Conservation (phyloP, 2,329 filamentous ascomycete species). For the Colletotrichum costaricense region DNA sequence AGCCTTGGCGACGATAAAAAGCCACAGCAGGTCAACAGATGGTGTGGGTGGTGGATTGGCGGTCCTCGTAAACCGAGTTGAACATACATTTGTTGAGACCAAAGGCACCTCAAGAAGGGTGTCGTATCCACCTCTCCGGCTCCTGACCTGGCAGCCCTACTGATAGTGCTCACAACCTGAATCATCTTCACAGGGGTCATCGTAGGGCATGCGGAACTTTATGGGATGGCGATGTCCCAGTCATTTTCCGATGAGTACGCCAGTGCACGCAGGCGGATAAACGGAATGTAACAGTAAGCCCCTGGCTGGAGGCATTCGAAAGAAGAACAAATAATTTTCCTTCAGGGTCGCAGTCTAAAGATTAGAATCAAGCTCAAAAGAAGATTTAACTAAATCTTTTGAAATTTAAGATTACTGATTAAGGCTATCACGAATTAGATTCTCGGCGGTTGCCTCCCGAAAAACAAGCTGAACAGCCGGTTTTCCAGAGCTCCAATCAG, state of each 20-base stretch:
- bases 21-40: not conserved
- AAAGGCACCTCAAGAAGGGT: constrained; percentile 20
- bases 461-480: not conserved
- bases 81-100: constrained; percentile 11
- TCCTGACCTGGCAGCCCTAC: not conserved
- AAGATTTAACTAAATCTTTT: not conserved
- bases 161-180: not conserved
- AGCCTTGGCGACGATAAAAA: constrained; percentile 11
- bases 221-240: not conserved
- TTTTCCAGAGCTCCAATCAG: constrained; percentile 1
- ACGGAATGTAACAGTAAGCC: not conserved
- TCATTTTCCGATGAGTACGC: not conserved
- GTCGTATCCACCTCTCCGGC: not conserved
- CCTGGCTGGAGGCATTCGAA: not conserved
- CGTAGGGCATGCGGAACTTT: not conserved
- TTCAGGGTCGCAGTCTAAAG: not conserved
- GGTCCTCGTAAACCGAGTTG: not conserved
- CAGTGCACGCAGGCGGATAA: not conserved
- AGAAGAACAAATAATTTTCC: not conserved
- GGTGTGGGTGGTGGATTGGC: not conserved
- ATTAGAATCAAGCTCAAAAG: not conserved
- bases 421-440: constrained; percentile 6
- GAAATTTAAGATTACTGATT: constrained; percentile 4
- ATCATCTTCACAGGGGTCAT: not conserved
- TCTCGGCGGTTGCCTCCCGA: constrained; percentile 12